Conservation (phyloP, 768 basidiomycete species). For the Boletus reticuloceps region DNA sequence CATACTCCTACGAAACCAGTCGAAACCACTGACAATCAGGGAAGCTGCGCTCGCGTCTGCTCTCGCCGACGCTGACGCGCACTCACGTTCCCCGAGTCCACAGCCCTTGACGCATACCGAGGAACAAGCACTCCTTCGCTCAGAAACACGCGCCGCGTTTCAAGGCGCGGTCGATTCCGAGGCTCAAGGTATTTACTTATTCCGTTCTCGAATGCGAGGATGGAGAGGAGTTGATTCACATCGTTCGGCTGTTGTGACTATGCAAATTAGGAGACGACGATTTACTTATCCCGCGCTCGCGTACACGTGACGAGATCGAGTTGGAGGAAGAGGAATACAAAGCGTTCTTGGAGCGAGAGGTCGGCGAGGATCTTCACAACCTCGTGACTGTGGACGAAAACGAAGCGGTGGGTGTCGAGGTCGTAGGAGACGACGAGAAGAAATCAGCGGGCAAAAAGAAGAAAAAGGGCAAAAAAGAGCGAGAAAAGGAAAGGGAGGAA, state of each 20-base stretch:
- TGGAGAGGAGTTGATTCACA: not conserved
- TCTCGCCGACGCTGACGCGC: slow-evolving; percentile 45
- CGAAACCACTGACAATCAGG: slow-evolving; percentile 73
- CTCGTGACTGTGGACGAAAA: slow-evolving; percentile 55
- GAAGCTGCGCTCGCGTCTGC: slow-evolving; percentile 66
- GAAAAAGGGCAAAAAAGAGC: slow-evolving; percentile 33
- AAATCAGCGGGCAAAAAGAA: slow-evolving; percentile 33
- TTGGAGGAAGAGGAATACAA: slow-evolving; percentile 85
- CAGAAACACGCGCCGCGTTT: slow-evolving; percentile 86
- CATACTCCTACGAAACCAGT: slow-evolving; percentile 32
- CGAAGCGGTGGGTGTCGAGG: slow-evolving; percentile 19
- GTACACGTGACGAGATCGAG: slow-evolving; percentile 73
- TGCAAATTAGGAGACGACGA: slow-evolving; percentile 50
- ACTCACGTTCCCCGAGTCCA: slow-evolving; percentile 58
- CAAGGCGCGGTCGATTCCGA: slow-evolving; percentile 38
- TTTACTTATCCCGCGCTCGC: slow-evolving; percentile 70
- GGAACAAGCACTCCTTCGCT: slow-evolving; percentile 71
- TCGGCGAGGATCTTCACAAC: slow-evolving; percentile 68
- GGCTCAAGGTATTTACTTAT: slow-evolving; percentile 8
- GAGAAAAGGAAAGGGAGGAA: slow-evolving; percentile 31
- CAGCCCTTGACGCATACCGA: slow-evolving; percentile 65
- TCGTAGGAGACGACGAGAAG: slow-evolving; percentile 24
- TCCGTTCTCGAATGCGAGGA: not conserved
- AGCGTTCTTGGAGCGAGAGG: slow-evolving; percentile 76
- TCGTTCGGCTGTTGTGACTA: not conserved